A percentile compares a stretch with the other conserved stretches of the same genome.
Conservation (phyloP, 2,329 filamentous ascomycete genomes). For the Metarhizium humberi region DNA sequence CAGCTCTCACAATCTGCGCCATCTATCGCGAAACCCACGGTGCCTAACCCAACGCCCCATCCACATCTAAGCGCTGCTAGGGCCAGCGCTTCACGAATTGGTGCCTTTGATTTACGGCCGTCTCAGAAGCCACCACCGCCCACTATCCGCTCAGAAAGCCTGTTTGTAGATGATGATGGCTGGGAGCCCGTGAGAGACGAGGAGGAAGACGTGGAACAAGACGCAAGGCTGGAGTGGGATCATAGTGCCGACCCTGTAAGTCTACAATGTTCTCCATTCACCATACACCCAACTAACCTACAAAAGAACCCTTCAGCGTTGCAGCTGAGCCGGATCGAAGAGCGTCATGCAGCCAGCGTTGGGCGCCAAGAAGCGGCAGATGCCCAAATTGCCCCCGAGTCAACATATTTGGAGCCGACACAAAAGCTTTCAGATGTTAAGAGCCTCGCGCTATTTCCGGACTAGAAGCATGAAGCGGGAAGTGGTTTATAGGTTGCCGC, state of each 20-base stretch:
- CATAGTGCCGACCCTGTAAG: conserved; percentile 54
- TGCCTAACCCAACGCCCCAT: conserved; percentile 22
- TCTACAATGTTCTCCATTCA: conserved; percentile 6
- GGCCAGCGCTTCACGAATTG: conserved; percentile 25
- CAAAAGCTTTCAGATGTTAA: conserved; percentile 63
- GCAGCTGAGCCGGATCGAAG: conserved; percentile 31
- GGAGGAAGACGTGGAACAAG: conserved; percentile 54
- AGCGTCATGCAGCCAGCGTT: conserved; percentile 11
- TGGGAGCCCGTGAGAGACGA: conserved; percentile 61
- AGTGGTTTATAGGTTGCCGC: neutral
- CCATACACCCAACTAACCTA: conserved; percentile 17
- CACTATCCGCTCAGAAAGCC: conserved; percentile 53
- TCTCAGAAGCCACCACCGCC: conserved; percentile 45
- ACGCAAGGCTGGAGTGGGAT: conserved; percentile 66
- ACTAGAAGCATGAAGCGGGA: conserved; percentile 12
- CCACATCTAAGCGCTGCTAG: conserved; percentile 24
- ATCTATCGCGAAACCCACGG: neutral
- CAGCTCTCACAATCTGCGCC: conserved; percentile 7
- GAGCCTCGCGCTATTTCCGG: conserved; percentile 33
- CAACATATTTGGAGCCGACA: conserved; percentile 53
- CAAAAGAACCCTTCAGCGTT: conserved; percentile 33
- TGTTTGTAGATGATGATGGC: conserved; percentile 68
- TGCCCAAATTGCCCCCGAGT: conserved; percentile 15
- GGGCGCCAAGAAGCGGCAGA: conserved; percentile 12
- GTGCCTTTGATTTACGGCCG: conserved; percentile 37